phyloP scores from a whole-genome alignment of 805 yeast genomes.

The Suhomyces faveliae region DNA sequence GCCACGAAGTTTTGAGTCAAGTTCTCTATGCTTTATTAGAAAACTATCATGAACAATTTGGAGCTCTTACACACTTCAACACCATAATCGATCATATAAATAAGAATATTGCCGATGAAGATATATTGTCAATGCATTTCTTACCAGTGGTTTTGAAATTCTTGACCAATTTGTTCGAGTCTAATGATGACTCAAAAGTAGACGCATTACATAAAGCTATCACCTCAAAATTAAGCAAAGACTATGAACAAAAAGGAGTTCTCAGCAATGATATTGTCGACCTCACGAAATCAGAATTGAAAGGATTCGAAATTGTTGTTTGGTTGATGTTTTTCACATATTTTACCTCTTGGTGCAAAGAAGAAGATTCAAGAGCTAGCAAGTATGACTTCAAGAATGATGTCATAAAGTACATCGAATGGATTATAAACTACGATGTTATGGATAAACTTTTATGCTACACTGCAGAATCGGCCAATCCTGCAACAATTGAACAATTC shows the following conservation, averaged over 20 bases:
- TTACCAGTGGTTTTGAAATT: constrained; percentile 57
- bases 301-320: constrained; percentile 43
- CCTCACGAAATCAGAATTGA: constrained; percentile 29
- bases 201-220: constrained; percentile 40
- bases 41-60: constrained; percentile 31
- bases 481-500: constrained; percentile 30
- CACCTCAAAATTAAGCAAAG: constrained; percentile 29
- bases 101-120: constrained; percentile 53
- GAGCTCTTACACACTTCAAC: constrained; percentile 31
- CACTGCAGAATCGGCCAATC: constrained; percentile 54
- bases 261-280: constrained; percentile 26
- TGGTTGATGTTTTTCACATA: constrained; percentile 51
- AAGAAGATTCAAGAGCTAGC: constrained; percentile 36
- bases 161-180: constrained; percentile 41
- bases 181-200: constrained; percentile 34
- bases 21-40: constrained; percentile 53
- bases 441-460: constrained; percentile 64
- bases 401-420: constrained; percentile 59
- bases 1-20: constrained; percentile 73
- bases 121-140: constrained; percentile 61
- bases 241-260: constrained; percentile 19
- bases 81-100: constrained; percentile 45
- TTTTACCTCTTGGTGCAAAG: constrained; percentile 69
- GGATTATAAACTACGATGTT: constrained; percentile 62
- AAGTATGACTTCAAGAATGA: constrained; percentile 53